Percentiles rank a stretch among this genome's conserved stretches.
Evolutionary conservation across 139 green algal genomes (phyloP).

Genomic region (Picochlorum sp.): DNA sequence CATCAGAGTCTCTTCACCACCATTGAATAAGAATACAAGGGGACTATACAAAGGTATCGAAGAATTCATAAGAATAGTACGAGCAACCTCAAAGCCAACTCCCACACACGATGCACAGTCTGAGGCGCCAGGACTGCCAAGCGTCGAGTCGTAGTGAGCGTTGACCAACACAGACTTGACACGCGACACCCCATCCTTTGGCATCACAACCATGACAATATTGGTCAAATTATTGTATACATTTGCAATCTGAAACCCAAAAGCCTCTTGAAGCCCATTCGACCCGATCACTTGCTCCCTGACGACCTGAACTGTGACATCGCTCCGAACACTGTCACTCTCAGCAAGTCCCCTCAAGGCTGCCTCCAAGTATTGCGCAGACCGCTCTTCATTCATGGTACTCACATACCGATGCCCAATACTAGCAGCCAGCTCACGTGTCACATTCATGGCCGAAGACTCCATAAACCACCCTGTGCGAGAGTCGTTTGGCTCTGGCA

Average conservation of each 20-base stretch:
- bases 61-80: slow-evolving; percentile 29
- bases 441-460: slow-evolving; percentile 25
- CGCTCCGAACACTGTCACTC: not conserved
- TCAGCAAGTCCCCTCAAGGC: slow-evolving; percentile 5
- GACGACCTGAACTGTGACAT: slow-evolving; percentile 16
- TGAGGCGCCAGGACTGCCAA: slow-evolving; percentile 41
- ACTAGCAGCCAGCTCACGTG: slow-evolving; percentile 25
- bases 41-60: slow-evolving; percentile 29
- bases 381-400: slow-evolving; percentile 16
- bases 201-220: slow-evolving; percentile 35
- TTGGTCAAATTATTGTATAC: slow-evolving; percentile 53
- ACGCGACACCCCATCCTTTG: slow-evolving; percentile 4
- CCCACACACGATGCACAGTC: slow-evolving; percentile 45
- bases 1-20: slow-evolving; percentile 49
- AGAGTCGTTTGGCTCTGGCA: no score
- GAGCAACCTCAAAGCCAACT: slow-evolving; percentile 50
- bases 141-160: slow-evolving; percentile 37
- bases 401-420: slow-evolving; percentile 40
- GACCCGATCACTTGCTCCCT: slow-evolving; percentile 14
- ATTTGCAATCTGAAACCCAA: slow-evolving; percentile 45
- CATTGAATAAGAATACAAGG: slow-evolving; percentile 59
- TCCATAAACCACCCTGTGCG: no score
- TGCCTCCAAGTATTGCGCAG: slow-evolving; percentile 18
- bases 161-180: slow-evolving; percentile 35
- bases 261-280: slow-evolving; percentile 11